phyloP scores from a whole-genome alignment of 495 filamentous ascomycete genomes.

The Emericellopsis terricola region DNA sequence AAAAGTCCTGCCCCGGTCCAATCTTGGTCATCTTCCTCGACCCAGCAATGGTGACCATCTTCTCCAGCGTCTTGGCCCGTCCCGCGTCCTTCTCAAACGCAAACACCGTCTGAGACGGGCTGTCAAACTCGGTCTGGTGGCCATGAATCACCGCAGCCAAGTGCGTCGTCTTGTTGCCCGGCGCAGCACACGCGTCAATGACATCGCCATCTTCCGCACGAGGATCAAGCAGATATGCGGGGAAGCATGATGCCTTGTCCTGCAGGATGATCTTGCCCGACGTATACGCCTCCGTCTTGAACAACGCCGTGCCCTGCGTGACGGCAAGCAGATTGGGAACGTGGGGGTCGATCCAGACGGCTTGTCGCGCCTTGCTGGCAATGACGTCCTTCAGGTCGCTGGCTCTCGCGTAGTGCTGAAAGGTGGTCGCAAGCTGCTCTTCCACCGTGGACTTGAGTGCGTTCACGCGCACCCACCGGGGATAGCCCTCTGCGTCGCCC shows the following conservation, averaged over 20 bases:
- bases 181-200: conserved; percentile 81
- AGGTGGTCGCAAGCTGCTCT: conserved; percentile 50
- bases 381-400: conserved; percentile 26
- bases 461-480: conserved; percentile 84
- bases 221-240: conserved; percentile 64
- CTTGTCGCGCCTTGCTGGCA: conserved; percentile 3
- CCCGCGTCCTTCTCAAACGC: conserved; percentile 53
- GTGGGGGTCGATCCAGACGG: conserved; percentile 46
- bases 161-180: conserved; percentile 96
- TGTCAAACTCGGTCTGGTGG: conserved; percentile 7
- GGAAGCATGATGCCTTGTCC: conserved; percentile 94
- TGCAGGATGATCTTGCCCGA: conserved; percentile 71
- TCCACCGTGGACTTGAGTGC: conserved; percentile 51
- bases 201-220: conserved; percentile 44
- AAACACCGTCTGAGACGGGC: conserved; percentile 24
- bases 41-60: conserved; percentile 66
- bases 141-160: conserved; percentile 51
- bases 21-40: conserved; percentile 45
- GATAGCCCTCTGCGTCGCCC: conserved; percentile 24
- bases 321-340: conserved; percentile 73
- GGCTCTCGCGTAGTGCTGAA: conserved; percentile 35
- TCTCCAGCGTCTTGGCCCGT: conserved; percentile 53
- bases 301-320: conserved; percentile 47
- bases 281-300: conserved; percentile 49
- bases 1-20: conserved; percentile 57